A percentile compares a stretch with the other conserved stretches of the same genome.
These are phyloP conservation scores for Coleophoma eucalyptorum DNA, from an alignment of 2,329 filamentous ascomycete species.

Conservation along the genomic window DNA sequence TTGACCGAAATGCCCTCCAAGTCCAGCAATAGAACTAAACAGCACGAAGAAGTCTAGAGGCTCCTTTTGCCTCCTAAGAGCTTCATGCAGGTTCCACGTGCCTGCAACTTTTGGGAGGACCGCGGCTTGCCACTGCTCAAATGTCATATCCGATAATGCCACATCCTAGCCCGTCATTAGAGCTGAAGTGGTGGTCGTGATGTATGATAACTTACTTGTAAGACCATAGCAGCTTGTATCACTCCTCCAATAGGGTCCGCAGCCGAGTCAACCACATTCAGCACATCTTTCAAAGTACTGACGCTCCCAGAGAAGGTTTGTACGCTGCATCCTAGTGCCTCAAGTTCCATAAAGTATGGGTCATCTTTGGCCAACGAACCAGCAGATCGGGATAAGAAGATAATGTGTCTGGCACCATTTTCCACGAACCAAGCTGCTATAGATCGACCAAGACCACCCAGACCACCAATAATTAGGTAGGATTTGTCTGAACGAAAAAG, in stretches of 20 bases:
- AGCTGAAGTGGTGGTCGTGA: conserved; percentile 29
- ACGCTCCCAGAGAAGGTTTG: conserved; percentile 12
- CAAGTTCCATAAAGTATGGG: conserved; percentile 11
- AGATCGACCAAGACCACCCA: conserved; percentile 34
- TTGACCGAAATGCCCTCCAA: conserved; percentile 30
- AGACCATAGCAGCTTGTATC: conserved; percentile 26
- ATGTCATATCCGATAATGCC: conserved; percentile 32
- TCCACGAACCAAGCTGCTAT: conserved; percentile 32
- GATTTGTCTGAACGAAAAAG: conserved; percentile 14
- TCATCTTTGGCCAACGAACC: conserved; percentile 27
- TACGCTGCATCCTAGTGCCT: conserved; percentile 9
- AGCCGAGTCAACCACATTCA: conserved; percentile 1
- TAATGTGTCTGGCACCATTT: conserved; percentile 31
- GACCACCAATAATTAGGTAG: conserved; percentile 37
- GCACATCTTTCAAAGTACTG: conserved; percentile 2
- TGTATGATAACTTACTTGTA: conserved; percentile 3
- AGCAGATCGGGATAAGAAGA: conserved; percentile 30
- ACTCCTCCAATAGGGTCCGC: conserved; percentile 14
- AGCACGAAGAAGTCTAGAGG: conserved; percentile 40
- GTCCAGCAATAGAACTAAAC: conserved; percentile 30
- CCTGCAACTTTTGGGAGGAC: conserved; percentile 29
- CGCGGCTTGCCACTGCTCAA: conserved; percentile 29
- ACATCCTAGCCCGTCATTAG: no score
- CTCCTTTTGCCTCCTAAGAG: conserved; percentile 6
- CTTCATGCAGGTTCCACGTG: conserved; percentile 16